Conservation (phyloP, 306 rosid genomes). For the Rosa chinensis region DNA sequence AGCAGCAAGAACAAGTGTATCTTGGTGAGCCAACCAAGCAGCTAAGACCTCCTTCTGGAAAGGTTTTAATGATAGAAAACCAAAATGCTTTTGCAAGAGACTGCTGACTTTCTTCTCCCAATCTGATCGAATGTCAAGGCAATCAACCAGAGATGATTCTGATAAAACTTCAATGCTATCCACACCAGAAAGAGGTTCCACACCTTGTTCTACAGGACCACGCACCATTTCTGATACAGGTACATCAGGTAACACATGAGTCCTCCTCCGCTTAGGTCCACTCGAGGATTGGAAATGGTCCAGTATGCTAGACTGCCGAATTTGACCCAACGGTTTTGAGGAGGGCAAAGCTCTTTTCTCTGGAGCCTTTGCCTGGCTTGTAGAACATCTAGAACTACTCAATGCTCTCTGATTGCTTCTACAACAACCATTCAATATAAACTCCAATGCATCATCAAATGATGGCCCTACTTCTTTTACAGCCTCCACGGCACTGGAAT, state of each 20-base stretch:
- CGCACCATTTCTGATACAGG: constrained; percentile 9
- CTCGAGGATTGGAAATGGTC: constrained; percentile 53
- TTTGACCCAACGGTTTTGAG: constrained; percentile 21
- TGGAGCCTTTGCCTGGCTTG: constrained; percentile 18
- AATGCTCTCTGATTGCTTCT: constrained; percentile 25
- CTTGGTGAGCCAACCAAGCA: constrained; percentile 66
- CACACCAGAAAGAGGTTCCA: not conserved
- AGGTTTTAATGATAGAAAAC: constrained; percentile 53
- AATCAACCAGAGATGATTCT: constrained; percentile 16
- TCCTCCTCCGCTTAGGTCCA: constrained; percentile 29
- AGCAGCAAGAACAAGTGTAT: constrained; percentile 88
- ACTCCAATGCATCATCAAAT: constrained; percentile 43
- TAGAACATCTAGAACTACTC: constrained; percentile 25
- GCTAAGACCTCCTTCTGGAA: constrained; percentile 84
- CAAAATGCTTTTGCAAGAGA: constrained; percentile 69
- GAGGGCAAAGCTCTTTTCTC: constrained; percentile 37
- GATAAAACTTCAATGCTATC: not conserved
- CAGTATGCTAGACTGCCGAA: constrained; percentile 64
- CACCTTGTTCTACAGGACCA: constrained; percentile 25
- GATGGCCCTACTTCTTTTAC: constrained; percentile 54
- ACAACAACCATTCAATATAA: constrained; percentile 39
- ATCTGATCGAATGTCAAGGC: constrained; percentile 33
- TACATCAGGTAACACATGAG: constrained; percentile 22
- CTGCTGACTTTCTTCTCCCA: constrained; percentile 53
- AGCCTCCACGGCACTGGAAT: constrained; percentile 40